Base-by-base conservation (phyloP, 1,284 basidiomycete species). In the Cutaneotrichosporon daszewskae region DNA sequence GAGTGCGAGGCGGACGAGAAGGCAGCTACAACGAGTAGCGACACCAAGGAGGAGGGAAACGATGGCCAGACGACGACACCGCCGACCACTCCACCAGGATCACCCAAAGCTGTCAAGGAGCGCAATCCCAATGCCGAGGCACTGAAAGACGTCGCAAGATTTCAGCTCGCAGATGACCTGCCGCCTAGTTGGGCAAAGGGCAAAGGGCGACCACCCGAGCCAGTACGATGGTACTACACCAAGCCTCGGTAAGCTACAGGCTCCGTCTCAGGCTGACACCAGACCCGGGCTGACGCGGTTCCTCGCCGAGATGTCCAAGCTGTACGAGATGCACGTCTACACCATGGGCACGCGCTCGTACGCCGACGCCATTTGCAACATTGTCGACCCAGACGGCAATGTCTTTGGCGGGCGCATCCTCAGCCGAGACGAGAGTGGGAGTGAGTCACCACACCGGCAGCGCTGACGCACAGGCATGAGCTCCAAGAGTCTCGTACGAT, bases 281-380 rank as follows among this genome's bases (percentile, higher is more conserved):
- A 92, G 94, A 54, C 94, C 94, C 0, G 89, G 90, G n/a, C 79
- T 91, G 68, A 71, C 77, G 35, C 74, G 79, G 32, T 96, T 98
- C 65, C 75, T 98, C 39, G 69, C 75, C 48, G 74, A 78, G 34
- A 78, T 87, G 54, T 79, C 85, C 33, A 72, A 77, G 44, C 83
- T 85, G 60, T 98, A 95, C 71, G 90, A 98, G 72, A 88, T 98
- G 86, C 94, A 98, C 69, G 91, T 98, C 38, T 98, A 98, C 73
- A 98, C 94, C 20, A 98, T 98, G 91, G 94, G 94, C 43, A 97
- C 94, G 16, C 80, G 94, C 32, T 85, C 90, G 33, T 98, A 98
- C 69, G 94, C 94, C 31, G 87, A 92, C 70, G 82, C 91, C 68
- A 91, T 97, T 14, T 96, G 91, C 72, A 80, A 83, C 44, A 83